A percentile compares a stretch with the other conserved stretches of the same genome.
These are phyloP conservation scores for Mycena vulgaris DNA, from an alignment of 768 basidiomycete genomes.

Conservation along the genomic window DNA sequence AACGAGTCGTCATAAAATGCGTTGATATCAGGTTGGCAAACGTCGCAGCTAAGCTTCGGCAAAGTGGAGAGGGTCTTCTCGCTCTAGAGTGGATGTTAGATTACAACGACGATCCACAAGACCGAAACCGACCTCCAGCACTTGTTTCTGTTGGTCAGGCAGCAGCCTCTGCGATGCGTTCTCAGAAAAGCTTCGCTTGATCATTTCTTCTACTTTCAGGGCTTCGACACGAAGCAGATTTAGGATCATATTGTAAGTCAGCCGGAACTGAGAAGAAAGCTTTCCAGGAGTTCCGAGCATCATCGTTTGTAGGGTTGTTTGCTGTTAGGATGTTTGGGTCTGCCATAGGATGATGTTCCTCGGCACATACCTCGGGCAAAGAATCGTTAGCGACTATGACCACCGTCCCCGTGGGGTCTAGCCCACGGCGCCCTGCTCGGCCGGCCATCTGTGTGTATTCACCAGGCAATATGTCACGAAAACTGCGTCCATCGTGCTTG, in stretches of 20 bases:
- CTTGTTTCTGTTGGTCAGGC: conserved; percentile 93
- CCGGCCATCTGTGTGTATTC: conserved; percentile 99
- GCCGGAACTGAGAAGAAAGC: conserved; percentile 94
- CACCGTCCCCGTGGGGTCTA: conserved; percentile 96
- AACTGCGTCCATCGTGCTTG: conserved; percentile 95
- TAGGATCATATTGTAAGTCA: conserved; percentile 99
- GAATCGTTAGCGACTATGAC: conserved; percentile 89
- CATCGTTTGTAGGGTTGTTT: conserved; percentile 85
- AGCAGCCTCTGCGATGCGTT: conserved; percentile 94
- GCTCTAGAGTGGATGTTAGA: conserved; percentile 61
- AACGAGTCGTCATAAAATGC: conserved; percentile 81
- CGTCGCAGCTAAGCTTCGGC: conserved; percentile 75
- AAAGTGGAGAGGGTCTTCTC: conserved; percentile 78
- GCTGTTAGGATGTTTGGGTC: conserved; percentile 59
- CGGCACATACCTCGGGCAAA: conserved; percentile 80
- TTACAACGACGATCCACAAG: conserved; percentile 6
- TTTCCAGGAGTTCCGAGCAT: conserved; percentile 95
- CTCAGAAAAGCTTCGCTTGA: conserved; percentile 98
- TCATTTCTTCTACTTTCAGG: conserved; percentile 98
- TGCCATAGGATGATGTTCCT: neutral
- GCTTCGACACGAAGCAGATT: conserved; percentile 97
- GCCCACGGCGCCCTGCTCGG: conserved; percentile 94
- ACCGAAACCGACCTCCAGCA: conserved; percentile 74
- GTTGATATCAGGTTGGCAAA: conserved; percentile 82
- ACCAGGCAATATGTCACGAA: conserved; percentile 91